Percentiles rank a stretch among this genome's conserved stretches.
Conservation (phyloP, 352 stramenopile species). For the Blastocystis sp. region DNA sequence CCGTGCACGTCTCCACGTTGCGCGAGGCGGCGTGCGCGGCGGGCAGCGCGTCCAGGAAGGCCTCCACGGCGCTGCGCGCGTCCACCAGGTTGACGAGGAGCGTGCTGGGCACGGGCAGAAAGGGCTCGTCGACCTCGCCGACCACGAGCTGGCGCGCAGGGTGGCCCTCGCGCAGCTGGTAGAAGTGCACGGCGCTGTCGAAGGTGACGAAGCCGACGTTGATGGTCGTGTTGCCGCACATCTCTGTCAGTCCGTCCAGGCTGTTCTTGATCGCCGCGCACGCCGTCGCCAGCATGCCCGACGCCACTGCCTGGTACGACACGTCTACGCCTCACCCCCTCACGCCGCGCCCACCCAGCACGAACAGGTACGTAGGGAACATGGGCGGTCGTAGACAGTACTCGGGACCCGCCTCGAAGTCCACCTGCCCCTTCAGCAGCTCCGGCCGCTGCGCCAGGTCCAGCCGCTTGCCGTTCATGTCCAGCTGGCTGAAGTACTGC, state of each 20-base stretch:
- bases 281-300: slow-evolving; percentile 77
- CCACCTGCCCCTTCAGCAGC: slow-evolving; percentile 78
- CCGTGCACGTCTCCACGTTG: slow-evolving; percentile 74
- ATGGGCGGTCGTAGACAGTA: slow-evolving; percentile 73
- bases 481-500: slow-evolving; percentile 95
- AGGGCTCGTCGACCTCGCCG: slow-evolving; percentile 81
- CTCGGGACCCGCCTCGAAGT: slow-evolving; percentile 80
- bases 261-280: slow-evolving; percentile 77
- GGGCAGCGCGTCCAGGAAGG: slow-evolving; percentile 89
- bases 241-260: slow-evolving; percentile 77
- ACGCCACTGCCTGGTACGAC: slow-evolving; percentile 75
- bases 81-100: slow-evolving; percentile 94
- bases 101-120: slow-evolving; percentile 84
- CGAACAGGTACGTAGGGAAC: slow-evolving; percentile 27
- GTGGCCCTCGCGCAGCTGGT: slow-evolving; percentile 72
- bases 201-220: slow-evolving; percentile 80
- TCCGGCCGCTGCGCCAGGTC: slow-evolving; percentile 86
- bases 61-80: slow-evolving; percentile 86
- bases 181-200: slow-evolving; percentile 84
- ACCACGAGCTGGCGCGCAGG: slow-evolving; percentile 14
- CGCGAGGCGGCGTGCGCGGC: slow-evolving; percentile 82
- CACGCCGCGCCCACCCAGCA: slow-evolving; percentile 11
- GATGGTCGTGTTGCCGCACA: slow-evolving; percentile 37
- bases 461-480: slow-evolving; percentile 85
- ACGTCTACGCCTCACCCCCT: slow-evolving; percentile 81